Evolutionary conservation across 1,284 basidiomycete species (phyloP).

Genomic region (Fomitopsis pinicola): DNA sequence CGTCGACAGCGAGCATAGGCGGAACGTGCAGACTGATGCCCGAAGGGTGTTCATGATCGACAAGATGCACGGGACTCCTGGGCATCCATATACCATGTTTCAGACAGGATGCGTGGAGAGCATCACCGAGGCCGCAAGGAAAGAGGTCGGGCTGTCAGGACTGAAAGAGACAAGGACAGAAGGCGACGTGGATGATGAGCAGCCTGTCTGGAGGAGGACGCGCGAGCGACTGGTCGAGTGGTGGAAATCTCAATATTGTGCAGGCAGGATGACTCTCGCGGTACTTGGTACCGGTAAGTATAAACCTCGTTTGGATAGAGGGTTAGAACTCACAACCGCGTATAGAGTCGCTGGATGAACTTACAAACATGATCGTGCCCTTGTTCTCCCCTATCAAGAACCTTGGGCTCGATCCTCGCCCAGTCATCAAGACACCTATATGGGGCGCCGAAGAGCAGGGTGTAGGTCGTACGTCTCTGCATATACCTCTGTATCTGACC

Average conservation of each 20-base stretch:
- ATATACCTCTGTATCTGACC: neutral
- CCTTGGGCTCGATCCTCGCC: slow-evolving; percentile 37
- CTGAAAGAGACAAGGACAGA: neutral
- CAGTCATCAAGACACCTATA: slow-evolving; percentile 25
- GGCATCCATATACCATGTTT: slow-evolving; percentile 62
- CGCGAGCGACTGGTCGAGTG: slow-evolving; percentile 61
- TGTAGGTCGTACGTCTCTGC: slow-evolving; percentile 26
- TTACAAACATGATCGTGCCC: slow-evolving; percentile 19
- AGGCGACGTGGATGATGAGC: slow-evolving; percentile 22
- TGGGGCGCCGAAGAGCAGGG: slow-evolving; percentile 36
- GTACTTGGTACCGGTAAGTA: slow-evolving; percentile 26
- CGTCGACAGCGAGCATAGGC: slow-evolving; percentile 70
- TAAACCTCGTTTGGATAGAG: neutral
- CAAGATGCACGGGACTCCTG: slow-evolving; percentile 44
- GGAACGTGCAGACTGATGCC: slow-evolving; percentile 61
- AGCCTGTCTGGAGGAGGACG: slow-evolving; percentile 47
- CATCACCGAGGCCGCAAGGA: slow-evolving; percentile 30
- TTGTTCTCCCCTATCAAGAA: slow-evolving; percentile 47
- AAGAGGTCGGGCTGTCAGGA: slow-evolving; percentile 6
- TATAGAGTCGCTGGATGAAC: slow-evolving; percentile 24
- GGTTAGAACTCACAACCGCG: neutral
- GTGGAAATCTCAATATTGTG: slow-evolving; percentile 63
- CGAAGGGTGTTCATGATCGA: slow-evolving; percentile 63
- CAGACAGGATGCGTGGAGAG: slow-evolving; percentile 61
- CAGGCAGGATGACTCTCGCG: slow-evolving; percentile 60